A percentile compares a stretch with the other conserved stretches of the same genome.
Evolutionary conservation across 495 filamentous ascomycete species (phyloP).

Genomic region (Tuber borchii): DNA sequence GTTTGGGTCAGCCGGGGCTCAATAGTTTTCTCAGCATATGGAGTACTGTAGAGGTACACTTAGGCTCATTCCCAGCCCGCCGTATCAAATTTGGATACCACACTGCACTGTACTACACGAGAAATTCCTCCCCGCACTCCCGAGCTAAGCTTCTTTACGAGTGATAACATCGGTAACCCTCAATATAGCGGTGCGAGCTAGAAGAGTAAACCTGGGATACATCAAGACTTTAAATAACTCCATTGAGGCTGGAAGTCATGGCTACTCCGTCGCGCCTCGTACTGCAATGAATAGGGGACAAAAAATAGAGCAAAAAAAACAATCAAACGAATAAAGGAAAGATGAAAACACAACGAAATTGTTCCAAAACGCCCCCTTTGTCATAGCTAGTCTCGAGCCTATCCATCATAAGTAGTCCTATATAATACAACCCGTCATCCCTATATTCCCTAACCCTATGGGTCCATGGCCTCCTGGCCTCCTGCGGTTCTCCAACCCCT

Average conservation of each 20-base stretch:
- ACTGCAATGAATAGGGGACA: neutral
- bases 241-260: neutral
- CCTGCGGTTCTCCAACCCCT: neutral
- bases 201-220: neutral
- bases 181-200: neutral
- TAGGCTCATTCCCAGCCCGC: neutral
- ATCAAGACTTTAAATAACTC: neutral
- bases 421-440: neutral
- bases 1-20: neutral
- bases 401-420: neutral
- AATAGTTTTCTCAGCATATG: neutral
- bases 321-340: neutral
- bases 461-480: neutral
- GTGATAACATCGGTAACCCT: neutral
- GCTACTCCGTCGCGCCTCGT: neutral
- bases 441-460: neutral
- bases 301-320: neutral
- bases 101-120: neutral
- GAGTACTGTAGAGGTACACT: neutral
- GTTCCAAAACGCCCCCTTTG: neutral
- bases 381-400: neutral
- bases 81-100: neutral
- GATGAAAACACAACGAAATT: neutral
- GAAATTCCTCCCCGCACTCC: neutral
- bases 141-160: neutral